phyloP scores from a whole-genome alignment of 2,329 filamentous ascomycete genomes.

The Zymoseptoria brevis region DNA sequence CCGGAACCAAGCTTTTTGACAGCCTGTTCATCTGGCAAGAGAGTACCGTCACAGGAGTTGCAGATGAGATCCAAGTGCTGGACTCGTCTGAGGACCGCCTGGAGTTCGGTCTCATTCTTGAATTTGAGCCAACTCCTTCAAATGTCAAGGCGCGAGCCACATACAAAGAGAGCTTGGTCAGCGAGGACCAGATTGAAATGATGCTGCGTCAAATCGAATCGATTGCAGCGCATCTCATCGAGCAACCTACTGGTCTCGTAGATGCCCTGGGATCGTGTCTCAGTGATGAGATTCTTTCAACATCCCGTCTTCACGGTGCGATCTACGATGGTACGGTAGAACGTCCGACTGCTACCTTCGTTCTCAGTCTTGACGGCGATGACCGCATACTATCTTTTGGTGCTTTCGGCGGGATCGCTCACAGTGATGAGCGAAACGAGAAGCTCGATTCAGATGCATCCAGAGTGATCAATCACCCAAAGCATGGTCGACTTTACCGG shows the following conservation, averaged over 20 bases:
- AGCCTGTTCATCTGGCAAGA: slow-evolving; percentile 80
- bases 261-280: slow-evolving; percentile 26
- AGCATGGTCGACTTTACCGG: slow-evolving; percentile 67
- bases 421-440: slow-evolving; percentile 75
- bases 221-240: slow-evolving; percentile 41
- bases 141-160: slow-evolving; percentile 47
- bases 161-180: slow-evolving; percentile 48
- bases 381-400: slow-evolving; percentile 57
- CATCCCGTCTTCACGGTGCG: slow-evolving; percentile 34
- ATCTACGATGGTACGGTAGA: slow-evolving; percentile 49
- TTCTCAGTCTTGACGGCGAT: slow-evolving; percentile 41
- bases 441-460: slow-evolving; percentile 52
- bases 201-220: slow-evolving; percentile 56
- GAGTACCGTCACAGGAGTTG: slow-evolving; percentile 41
- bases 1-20: slow-evolving; percentile 59
- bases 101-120: slow-evolving; percentile 68
- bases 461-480: slow-evolving; percentile 62
- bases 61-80: slow-evolving; percentile 44
- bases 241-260: slow-evolving; percentile 29
- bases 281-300: slow-evolving; percentile 27
- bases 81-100: slow-evolving; percentile 58
- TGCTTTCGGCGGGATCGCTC: slow-evolving; percentile 74
- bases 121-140: slow-evolving; percentile 57
- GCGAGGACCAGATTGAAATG: slow-evolving; percentile 46
- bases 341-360: slow-evolving; percentile 58